These are phyloP conservation scores for Cystofilobasidium capitatum DNA, from an alignment of 768 basidiomycete genomes.

Conservation along the genomic window DNA sequence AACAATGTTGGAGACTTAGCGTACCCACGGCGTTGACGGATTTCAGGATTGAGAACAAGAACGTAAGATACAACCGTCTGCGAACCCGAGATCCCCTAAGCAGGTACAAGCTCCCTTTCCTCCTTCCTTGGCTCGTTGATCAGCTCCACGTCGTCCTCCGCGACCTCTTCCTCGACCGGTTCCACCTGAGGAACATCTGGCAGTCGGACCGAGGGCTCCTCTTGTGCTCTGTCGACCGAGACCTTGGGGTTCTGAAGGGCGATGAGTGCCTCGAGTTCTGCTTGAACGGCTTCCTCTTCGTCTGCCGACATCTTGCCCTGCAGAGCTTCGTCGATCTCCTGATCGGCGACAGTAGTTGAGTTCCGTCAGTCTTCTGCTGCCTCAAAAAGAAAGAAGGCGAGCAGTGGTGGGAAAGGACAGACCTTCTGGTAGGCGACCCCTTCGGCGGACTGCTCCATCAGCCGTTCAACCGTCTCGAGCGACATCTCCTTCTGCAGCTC, in stretches of 20 bases:
- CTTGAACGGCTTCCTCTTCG: constrained; percentile 88
- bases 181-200: neutral
- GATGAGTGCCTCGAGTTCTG: constrained; percentile 64
- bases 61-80: no score
- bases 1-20: no score
- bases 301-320: constrained; percentile 70
- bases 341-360: neutral
- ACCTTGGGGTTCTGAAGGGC: constrained; percentile 27
- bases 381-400: neutral
- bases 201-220: neutral
- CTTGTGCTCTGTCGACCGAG: neutral
- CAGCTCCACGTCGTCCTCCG: neutral
- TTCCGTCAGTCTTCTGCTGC: neutral
- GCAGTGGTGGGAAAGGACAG: constrained; percentile 29
- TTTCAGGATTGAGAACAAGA: no score
- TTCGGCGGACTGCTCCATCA: constrained; percentile 85
- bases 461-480: constrained; percentile 80
- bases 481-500: constrained; percentile 92
- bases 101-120: neutral
- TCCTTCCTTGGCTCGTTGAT: neutral
- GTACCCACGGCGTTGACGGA: no score
- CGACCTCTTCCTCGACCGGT: neutral
- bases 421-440: constrained; percentile 86
- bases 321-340: constrained; percentile 90
- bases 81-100: no score